phyloP scores from a whole-genome alignment of 1,284 basidiomycete species.

The Porodaedalea pini region DNA sequence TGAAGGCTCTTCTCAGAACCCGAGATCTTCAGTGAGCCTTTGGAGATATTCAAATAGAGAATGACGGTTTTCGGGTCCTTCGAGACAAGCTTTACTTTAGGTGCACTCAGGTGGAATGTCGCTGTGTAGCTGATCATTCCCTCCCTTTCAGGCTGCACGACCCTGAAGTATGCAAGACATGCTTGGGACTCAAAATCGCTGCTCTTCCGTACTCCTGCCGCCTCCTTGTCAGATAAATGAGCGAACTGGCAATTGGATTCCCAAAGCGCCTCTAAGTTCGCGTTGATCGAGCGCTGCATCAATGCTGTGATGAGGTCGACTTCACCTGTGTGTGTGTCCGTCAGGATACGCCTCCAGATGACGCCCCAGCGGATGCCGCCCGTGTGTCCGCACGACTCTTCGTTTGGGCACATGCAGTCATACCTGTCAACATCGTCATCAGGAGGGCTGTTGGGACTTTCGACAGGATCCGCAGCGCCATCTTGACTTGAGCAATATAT shows the following conservation, averaged over 20 bases:
- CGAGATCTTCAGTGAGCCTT: conserved; percentile 4
- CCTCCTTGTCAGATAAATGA: neutral
- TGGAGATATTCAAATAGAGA: conserved; percentile 10
- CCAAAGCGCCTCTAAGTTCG: conserved; percentile 27
- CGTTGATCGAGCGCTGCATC: conserved; percentile 31
- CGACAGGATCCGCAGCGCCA: neutral
- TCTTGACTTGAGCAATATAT: conserved; percentile 26
- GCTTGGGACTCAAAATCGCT: neutral
- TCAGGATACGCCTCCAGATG: conserved; percentile 2
- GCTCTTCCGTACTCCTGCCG: neutral
- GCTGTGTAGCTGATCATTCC: conserved; percentile 1
- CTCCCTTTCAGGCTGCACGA: neutral
- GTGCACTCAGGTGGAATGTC: neutral
- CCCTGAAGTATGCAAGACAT: conserved; percentile 5
- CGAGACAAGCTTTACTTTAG: conserved; percentile 1
- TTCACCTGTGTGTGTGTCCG: conserved; percentile 17
- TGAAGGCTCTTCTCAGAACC: neutral
- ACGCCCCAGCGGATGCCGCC: conserved; percentile 8
- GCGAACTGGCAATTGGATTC: neutral
- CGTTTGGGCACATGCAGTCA: conserved; percentile 9
- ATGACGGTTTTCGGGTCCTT: conserved; percentile 3
- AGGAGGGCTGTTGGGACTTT: neutral
- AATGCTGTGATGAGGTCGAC: conserved; percentile 33
- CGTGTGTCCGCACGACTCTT: conserved; percentile 6
- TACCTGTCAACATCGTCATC: conserved; percentile 4